These are phyloP conservation scores for Aciculoconidium aculeatum DNA, from an alignment of 805 yeast species.

Conservation along the genomic window DNA sequence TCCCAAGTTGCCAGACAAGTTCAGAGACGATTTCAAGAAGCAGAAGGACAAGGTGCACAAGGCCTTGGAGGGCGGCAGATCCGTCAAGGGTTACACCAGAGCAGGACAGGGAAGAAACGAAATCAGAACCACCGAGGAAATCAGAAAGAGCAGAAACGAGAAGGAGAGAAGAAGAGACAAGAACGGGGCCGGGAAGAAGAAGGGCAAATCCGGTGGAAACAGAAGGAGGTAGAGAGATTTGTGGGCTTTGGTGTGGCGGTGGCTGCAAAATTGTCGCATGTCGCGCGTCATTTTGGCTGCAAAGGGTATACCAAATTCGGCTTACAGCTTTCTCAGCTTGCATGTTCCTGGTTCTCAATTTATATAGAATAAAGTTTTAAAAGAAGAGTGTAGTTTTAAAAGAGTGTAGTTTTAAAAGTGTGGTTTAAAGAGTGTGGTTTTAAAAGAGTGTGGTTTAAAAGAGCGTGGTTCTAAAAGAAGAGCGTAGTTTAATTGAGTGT, in stretches of 20 bases:
- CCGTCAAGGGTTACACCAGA: slow-evolving; percentile 60
- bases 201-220: slow-evolving; percentile 37
- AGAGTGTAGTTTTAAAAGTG: too few relatives aligned
- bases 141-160: slow-evolving; percentile 66
- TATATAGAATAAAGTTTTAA: too few relatives aligned
- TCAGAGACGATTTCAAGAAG: slow-evolving; percentile 75
- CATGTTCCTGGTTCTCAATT: too few relatives aligned
- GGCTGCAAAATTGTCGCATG: too few relatives aligned
- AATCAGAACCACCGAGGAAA: slow-evolving; percentile 62
- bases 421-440: too few relatives aligned
- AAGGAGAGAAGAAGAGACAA: slow-evolving; percentile 74
- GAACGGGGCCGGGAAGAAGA: slow-evolving; percentile 59
- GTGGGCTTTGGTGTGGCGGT: not conserved
- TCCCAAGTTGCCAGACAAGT: slow-evolving; percentile 88
- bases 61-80: slow-evolving; percentile 71
- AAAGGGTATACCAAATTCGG: too few relatives aligned
- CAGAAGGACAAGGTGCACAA: slow-evolving; percentile 78
- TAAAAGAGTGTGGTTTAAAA: too few relatives aligned
- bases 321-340: too few relatives aligned
- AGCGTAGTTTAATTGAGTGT: too few relatives aligned
- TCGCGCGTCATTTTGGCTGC: too few relatives aligned
- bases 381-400: too few relatives aligned
- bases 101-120: slow-evolving; percentile 47
- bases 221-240: slow-evolving; percentile 16
- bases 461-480: too few relatives aligned